Percentiles rank a stretch among this genome's conserved stretches.
phyloP scores from a whole-genome alignment of 2,329 filamentous ascomycete genomes.

The Rhytidhysteron rufulum region DNA sequence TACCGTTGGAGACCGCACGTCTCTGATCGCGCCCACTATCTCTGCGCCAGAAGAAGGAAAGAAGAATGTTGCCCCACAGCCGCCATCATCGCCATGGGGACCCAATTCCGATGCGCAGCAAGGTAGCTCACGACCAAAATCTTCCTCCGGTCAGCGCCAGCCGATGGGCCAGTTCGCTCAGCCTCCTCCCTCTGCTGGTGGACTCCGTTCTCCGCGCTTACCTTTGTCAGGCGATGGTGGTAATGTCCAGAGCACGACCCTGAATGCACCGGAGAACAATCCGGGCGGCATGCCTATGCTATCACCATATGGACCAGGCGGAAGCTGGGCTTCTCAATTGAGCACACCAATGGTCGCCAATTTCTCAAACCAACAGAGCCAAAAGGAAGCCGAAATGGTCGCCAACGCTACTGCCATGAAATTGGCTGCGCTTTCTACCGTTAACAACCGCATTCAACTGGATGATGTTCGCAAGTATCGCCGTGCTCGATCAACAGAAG shows the following conservation, averaged over 20 bases:
- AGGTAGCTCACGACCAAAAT: conserved; percentile 66
- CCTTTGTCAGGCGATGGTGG: conserved; percentile 60
- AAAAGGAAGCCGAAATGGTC: conserved; percentile 90
- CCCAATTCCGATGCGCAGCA: conserved; percentile 52
- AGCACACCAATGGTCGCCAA: conserved; percentile 94
- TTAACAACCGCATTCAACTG: conserved; percentile 95
- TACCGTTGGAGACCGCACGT: conserved; percentile 69
- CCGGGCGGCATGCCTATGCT: conserved; percentile 73
- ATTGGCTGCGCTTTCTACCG: conserved; percentile 89
- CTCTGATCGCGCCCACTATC: conserved; percentile 71
- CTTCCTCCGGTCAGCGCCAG: conserved; percentile 66
- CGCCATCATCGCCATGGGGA: conserved; percentile 79
- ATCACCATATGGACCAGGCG: conserved; percentile 74
- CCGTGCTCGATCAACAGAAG: conserved; percentile 83
- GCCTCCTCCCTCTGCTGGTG: conserved; percentile 69
- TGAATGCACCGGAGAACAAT: conserved; percentile 68
- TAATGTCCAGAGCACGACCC: conserved; percentile 78
- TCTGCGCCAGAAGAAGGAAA: conserved; percentile 64
- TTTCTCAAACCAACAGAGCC: conserved; percentile 60
- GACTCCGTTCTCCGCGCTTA: conserved; percentile 75
- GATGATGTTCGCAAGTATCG: conserved; percentile 97
- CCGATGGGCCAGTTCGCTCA: conserved; percentile 91
- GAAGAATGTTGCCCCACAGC: conserved; percentile 58
- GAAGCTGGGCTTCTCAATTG: conserved; percentile 97
- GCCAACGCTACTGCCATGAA: conserved; percentile 99